Conservation (phyloP, 139 green algal genomes). For the Limnomonas spitsbergensis region DNA sequence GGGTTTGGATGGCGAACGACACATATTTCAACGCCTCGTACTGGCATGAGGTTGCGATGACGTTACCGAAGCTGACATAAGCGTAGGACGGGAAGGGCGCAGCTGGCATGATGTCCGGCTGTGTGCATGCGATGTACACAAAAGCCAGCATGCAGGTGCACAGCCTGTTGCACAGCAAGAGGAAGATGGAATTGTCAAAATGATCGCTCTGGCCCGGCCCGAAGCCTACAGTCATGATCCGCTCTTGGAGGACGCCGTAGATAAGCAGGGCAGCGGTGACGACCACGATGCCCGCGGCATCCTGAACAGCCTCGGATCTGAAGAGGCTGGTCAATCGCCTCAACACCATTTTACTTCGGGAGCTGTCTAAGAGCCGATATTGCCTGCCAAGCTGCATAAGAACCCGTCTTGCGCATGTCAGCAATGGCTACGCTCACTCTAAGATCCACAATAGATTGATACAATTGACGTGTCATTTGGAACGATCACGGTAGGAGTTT, state of each 20-base stretch:
- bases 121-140: conserved; percentile 31
- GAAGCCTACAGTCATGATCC: conserved; percentile 78
- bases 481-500: too few relatives aligned
- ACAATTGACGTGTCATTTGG: too few relatives aligned
- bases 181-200: conserved; percentile 83
- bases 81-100: conserved; percentile 70
- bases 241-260: conserved; percentile 63
- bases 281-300: neutral
- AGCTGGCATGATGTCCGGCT: conserved; percentile 25
- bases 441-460: too few relatives aligned
- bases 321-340: too few relatives aligned
- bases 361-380: too few relatives aligned
- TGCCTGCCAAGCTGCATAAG: too few relatives aligned
- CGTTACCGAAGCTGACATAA: conserved; percentile 78
- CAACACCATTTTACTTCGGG: too few relatives aligned
- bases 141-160: conserved; percentile 66
- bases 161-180: conserved; percentile 90
- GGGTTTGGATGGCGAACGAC: conserved; percentile 91
- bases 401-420: too few relatives aligned
- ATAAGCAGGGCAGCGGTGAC: neutral
- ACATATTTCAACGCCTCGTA: conserved; percentile 97
- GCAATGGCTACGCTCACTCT: too few relatives aligned
- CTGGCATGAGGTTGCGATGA: conserved; percentile 87
- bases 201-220: conserved; percentile 36
- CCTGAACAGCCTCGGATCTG: neutral